phyloP scores from a whole-genome alignment of 768 basidiomycete genomes.

The Mycena crocata region DNA sequence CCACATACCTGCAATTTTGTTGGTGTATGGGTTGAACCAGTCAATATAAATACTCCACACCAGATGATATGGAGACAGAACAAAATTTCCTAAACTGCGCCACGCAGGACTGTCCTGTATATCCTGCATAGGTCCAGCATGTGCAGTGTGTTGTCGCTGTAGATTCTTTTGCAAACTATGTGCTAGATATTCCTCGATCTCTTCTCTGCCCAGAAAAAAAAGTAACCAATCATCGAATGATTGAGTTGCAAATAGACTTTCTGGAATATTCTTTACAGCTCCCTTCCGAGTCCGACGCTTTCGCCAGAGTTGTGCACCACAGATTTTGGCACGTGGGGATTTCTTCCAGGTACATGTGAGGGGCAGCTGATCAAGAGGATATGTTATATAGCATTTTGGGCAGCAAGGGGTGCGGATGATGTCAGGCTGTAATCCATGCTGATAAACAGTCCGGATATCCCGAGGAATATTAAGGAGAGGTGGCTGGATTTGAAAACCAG shows the following conservation, averaged over 20 bases:
- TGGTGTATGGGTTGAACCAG: conserved; percentile 48
- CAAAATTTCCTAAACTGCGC: conserved; percentile 29
- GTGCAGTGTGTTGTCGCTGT: neutral
- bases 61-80: conserved; percentile 30
- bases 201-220: conserved; percentile 35
- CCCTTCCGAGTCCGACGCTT: conserved; percentile 19
- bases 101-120: conserved; percentile 31
- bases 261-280: conserved; percentile 34
- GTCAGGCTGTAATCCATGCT: neutral
- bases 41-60: conserved; percentile 47
- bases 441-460: conserved; percentile 1
- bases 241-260: conserved; percentile 37
- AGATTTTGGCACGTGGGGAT: neutral
- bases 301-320: neutral
- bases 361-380: conserved; percentile 11
- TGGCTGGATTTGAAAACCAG: neutral
- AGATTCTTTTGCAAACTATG: conserved; percentile 32
- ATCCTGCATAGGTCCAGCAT: neutral
- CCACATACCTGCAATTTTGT: conserved; percentile 43
- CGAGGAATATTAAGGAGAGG: neutral
- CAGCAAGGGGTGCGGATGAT: conserved; percentile 30
- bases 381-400: conserved; percentile 39
- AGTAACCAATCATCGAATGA: conserved; percentile 43
- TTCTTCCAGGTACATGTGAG: neutral
- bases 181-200: conserved; percentile 35